Percentiles rank a stretch among this genome's conserved stretches.
These are phyloP conservation scores for Gynostemma pentaphyllum DNA, from an alignment of 306 rosid species.

Conservation along the genomic window DNA sequence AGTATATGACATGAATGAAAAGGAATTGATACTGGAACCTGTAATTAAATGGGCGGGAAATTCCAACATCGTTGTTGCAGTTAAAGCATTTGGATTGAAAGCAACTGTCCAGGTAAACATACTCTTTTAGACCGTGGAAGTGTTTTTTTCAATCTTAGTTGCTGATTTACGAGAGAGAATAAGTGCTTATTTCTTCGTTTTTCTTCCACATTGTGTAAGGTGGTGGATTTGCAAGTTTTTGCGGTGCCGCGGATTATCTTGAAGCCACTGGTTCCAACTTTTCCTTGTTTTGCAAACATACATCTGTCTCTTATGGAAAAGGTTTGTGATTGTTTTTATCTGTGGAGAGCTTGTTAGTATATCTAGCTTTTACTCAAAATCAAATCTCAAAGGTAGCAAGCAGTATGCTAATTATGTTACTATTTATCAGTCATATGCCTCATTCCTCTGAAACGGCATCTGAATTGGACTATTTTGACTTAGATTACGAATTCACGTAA, in stretches of 20 bases:
- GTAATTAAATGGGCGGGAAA: slow-evolving; percentile 83
- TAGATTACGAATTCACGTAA: too few species aligned
- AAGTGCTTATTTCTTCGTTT: neutral
- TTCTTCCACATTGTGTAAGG: slow-evolving; percentile 31
- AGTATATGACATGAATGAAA: slow-evolving; percentile 64
- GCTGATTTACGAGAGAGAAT: slow-evolving; percentile 17
- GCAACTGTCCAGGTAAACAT: slow-evolving; percentile 57
- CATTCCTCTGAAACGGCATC: neutral
- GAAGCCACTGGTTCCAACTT: slow-evolving; percentile 80
- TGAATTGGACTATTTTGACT: neutral
- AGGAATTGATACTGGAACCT: slow-evolving; percentile 73
- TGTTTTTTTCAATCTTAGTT: slow-evolving; percentile 12
- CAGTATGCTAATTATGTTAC: neutral
- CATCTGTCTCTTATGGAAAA: slow-evolving; percentile 82
- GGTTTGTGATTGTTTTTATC: slow-evolving; percentile 27
- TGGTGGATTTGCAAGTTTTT: slow-evolving; percentile 70
- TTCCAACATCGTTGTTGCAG: slow-evolving; percentile 54
- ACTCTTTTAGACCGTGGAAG: neutral
- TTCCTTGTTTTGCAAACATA: slow-evolving; percentile 80
- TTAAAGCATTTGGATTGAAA: slow-evolving; percentile 40
- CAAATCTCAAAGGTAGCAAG: slow-evolving; percentile 18
- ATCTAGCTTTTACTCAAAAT: neutral
- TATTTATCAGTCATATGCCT: neutral
- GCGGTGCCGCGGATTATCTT: slow-evolving; percentile 43
- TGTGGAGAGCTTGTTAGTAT: slow-evolving; percentile 1